Conservation (phyloP, 73 alveolate species). For the Effrenium voratum region DNA sequence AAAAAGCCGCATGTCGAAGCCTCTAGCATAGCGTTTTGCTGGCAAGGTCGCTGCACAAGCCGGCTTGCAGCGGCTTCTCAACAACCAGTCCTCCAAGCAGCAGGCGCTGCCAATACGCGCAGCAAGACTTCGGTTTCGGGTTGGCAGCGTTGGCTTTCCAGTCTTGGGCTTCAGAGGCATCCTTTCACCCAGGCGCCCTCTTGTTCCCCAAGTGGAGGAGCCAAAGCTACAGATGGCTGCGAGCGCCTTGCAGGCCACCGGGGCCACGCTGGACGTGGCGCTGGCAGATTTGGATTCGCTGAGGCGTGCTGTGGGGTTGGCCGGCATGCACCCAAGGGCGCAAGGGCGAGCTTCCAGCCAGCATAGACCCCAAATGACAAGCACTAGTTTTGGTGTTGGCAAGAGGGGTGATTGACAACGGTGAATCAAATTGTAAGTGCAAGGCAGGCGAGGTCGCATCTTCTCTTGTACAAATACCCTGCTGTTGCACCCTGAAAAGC, state of each 20-base stretch:
- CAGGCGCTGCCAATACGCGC: slow-evolving; percentile 29
- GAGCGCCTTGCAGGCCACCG: slow-evolving; percentile 11
- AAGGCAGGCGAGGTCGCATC: too few species aligned
- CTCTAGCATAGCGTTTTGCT: too few species aligned
- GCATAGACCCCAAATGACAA: too few species aligned
- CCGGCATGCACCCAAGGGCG: neutral
- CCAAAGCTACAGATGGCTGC: neutral
- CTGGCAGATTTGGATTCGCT: slow-evolving; percentile 48
- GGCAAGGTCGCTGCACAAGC: slow-evolving; percentile 60
- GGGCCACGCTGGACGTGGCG: slow-evolving; percentile 54
- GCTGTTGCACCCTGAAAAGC: too few species aligned
- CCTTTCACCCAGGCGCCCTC: neutral
- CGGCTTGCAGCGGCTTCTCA: slow-evolving; percentile 59
- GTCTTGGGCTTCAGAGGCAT: neutral
- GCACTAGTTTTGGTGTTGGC: too few species aligned
- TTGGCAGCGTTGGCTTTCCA: neutral
- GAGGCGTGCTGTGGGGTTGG: neutral
- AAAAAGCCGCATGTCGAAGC: too few species aligned
- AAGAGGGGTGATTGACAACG: too few species aligned
- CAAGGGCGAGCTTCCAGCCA: neutral
- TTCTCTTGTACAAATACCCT: too few species aligned
- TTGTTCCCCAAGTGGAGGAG: too few species aligned
- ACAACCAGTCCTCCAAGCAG: slow-evolving; percentile 57
- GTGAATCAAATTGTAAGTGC: too few species aligned
- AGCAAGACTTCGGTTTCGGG: too few species aligned